Base-by-base conservation (phyloP, 2,329 filamentous ascomycete genomes). In the Tolypocladium amazonense region DNA sequence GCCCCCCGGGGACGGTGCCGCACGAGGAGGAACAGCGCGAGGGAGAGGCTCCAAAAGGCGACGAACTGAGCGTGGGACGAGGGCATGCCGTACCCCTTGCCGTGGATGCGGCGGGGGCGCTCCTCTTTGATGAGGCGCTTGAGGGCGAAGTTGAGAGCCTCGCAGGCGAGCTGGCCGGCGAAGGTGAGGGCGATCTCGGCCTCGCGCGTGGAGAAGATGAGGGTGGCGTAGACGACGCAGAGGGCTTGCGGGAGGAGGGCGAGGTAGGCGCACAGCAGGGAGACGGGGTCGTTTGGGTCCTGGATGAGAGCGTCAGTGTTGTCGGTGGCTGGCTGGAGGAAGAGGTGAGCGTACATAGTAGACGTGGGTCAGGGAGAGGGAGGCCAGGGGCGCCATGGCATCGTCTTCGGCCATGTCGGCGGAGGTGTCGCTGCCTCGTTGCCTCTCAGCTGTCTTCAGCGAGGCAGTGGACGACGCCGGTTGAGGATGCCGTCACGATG, bases 1-100 rank as follows among this genome's bases (percentile, higher is more conserved):
- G 57, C 59, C 59, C 60, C 66, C 76, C 70, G 70, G 59, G 88
- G 88, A 6, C 80, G 79, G 73, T 96, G 92, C 62, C 93, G 84
- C 62, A 92, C 78, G 54, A 96, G 81, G 53, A 99, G 81, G 77
- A 97, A 97, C 25, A 99, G 79, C 30, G 85, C 80, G 61, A 97
- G 77, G 63, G 89, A 94, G 60, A 96, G 77, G 60, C 90, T 88
- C 82, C 96, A 97, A 79, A 91, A 99, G 59, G 88, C 83, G 62
- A 93, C 89, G 72, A 97, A 99, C 77, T 99, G 94, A 11, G 94
- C 89, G 76, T 99, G 94, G 43, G 92, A 97, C 53, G 78, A 82
- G 58, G 94, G 94, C 95, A 99, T 99, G 67, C 94, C 95, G 71
- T 99, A 99, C 64, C 94, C 94, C 73, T 96, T 96, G 59, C 91